Evolutionary conservation across 177 flowering plant species (phyloP), one percentile per base, ranked within the genome.

Genomic region (Vitis hybrid): DNA sequence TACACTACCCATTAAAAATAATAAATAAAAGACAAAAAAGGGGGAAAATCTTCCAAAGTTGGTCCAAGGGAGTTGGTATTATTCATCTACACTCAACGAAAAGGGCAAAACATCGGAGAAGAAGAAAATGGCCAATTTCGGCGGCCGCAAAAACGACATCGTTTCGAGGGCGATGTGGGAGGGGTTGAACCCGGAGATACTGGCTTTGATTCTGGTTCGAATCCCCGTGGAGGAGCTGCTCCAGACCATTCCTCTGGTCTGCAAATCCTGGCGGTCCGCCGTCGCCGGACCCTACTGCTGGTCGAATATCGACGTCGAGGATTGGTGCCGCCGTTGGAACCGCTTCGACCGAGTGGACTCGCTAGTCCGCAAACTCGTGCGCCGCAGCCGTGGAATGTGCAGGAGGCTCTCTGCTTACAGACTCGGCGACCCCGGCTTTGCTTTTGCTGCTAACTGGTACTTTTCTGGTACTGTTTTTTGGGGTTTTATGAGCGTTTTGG

Each of bases 381-480:
- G 78, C 10, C 68, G 71, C 0, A 78, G 79, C 69, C 54, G 26
- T 19, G 79, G 76, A 26, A 66, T 51, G 3, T 67, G 70, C 45
- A 51, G 61, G 3, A 59, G 60, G 1, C 78, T 81, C 31, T 65
- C 79, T 7, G 79, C 61, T 2, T 78, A 61, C 62, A 78, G 71
- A 68, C 75, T 81, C 7, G 63, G 72, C 10, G 34, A 73, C 22
- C 3, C 49, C n/a, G 76, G 74, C 1, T 75, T 78, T 72, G 48
- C 79, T n/a, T 73, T 54, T 16, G 66, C 69, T 10, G 83, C 83
- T 15, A 71, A 66, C 63, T 63, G 60, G 84, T 77, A 69, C 10
- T 18, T 26, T 5, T 10, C 18, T 2, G n/a, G 10, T 19, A 16
- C 3, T 1, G 54, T 16, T 6, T 34, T 14, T 10, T 39, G 45